A percentile compares a stretch with the other conserved stretches of the same genome.
phyloP scores from a whole-genome alignment of 1,139 yeast genomes.

The Candida tetrigidarum region DNA sequence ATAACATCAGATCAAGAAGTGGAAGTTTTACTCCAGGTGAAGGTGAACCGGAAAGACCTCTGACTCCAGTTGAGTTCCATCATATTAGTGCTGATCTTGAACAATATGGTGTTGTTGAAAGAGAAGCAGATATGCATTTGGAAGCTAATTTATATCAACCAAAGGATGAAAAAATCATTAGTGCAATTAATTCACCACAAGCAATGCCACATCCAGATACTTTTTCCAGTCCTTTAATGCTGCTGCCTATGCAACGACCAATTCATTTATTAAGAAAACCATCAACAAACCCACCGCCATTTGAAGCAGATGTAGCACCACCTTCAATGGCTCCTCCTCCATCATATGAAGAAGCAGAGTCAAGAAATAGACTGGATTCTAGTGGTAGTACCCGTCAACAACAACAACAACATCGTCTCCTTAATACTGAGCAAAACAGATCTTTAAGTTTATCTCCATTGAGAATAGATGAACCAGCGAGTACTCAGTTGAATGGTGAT shows the following conservation, averaged over 20 bases:
- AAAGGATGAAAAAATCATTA: slow-evolving; percentile 26
- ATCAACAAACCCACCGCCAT: slow-evolving; percentile 47
- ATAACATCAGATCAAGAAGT: slow-evolving; percentile 7
- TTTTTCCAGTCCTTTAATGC: slow-evolving; percentile 38
- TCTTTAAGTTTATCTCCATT: slow-evolving; percentile 19
- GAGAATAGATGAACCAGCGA: slow-evolving; percentile 17
- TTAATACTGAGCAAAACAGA: slow-evolving; percentile 14
- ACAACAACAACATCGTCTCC: too few relatives aligned
- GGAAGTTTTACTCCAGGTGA: slow-evolving; percentile 1
- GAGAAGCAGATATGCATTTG: slow-evolving; percentile 48
- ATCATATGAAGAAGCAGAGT: slow-evolving; percentile 36
- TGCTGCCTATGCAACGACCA: slow-evolving; percentile 39
- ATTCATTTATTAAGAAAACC: slow-evolving; percentile 42
- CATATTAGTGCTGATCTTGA: slow-evolving; percentile 36
- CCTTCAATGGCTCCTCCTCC: slow-evolving; percentile 36
- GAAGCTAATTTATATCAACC: slow-evolving; percentile 70
- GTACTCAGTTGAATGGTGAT: neutral
- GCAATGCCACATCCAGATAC: slow-evolving; percentile 54
- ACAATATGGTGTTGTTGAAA: slow-evolving; percentile 26
- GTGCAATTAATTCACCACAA: slow-evolving; percentile 57
- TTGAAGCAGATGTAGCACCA: slow-evolving; percentile 36
- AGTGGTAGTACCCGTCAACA: slow-evolving; percentile 13
- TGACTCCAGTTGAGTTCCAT: slow-evolving; percentile 25
- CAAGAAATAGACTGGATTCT: slow-evolving; percentile 3
- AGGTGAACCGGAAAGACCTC: slow-evolving; percentile 1